A percentile compares a stretch with the other conserved stretches of the same genome.
Evolutionary conservation across 1,139 yeast species (phyloP).

Genomic region (Nakaseomyces sp.): DNA sequence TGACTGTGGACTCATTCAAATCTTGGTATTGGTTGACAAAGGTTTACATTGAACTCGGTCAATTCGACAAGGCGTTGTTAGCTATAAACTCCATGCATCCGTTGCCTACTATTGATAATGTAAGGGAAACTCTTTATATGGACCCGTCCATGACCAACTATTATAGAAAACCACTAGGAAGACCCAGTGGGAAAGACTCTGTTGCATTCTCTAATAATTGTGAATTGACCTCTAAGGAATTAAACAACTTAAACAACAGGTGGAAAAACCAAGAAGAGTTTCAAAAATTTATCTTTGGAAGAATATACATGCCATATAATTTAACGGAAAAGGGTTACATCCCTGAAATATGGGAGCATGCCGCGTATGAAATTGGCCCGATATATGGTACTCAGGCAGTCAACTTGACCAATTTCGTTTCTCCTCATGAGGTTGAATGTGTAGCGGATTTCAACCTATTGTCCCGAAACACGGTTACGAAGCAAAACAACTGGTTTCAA

Average conservation of each 20-base stretch:
- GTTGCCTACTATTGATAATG: slow-evolving; percentile 18
- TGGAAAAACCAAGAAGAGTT: slow-evolving; percentile 21
- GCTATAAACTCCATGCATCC: slow-evolving; percentile 85
- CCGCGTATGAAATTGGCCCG: slow-evolving; percentile 34
- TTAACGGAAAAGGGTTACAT: slow-evolving; percentile 57
- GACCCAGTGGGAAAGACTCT: not conserved
- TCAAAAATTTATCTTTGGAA: slow-evolving; percentile 38
- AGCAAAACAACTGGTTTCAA: slow-evolving; percentile 68
- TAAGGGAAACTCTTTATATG: slow-evolving; percentile 16
- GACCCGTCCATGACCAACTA: slow-evolving; percentile 17
- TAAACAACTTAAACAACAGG: slow-evolving; percentile 37
- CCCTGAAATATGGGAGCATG: slow-evolving; percentile 43
- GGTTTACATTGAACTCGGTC: slow-evolving; percentile 60
- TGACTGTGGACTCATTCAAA: slow-evolving; percentile 76
- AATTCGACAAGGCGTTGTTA: slow-evolving; percentile 66
- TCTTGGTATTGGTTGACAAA: slow-evolving; percentile 72
- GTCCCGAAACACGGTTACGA: slow-evolving; percentile 65
- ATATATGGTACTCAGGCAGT: slow-evolving; percentile 54
- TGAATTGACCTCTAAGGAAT: slow-evolving; percentile 53
- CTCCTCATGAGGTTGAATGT: slow-evolving; percentile 36
- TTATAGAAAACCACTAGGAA: slow-evolving; percentile 25
- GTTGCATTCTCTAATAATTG: slow-evolving; percentile 37
- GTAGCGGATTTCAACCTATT: slow-evolving; percentile 57
- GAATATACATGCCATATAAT: slow-evolving; percentile 57
- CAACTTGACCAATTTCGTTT: slow-evolving; percentile 35